Evolutionary conservation across 345 rosid species (phyloP), one percentile per base, ranked within the genome.

Genomic region (Eucalyptus marginata): DNA sequence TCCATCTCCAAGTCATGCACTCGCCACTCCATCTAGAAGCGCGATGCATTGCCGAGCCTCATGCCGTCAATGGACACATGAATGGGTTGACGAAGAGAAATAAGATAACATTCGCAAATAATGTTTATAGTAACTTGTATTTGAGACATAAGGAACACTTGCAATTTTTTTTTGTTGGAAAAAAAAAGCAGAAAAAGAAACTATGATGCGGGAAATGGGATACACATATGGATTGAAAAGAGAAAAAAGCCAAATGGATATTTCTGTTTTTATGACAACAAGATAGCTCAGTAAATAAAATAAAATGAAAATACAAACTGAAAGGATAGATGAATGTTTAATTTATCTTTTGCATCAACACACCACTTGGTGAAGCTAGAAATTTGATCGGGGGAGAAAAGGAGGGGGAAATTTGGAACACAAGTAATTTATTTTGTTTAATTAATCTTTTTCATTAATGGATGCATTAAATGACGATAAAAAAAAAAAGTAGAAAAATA

Each of bases 271-370:
- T n/a, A 64, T 64, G 76, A 64, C 17, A 64, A 64, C 33, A 0
- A 64, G 76, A 64, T 64, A 64, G 10, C 76, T 64, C 36, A 27
- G 31, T 13, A 62, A 29, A 62, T 27, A 29, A 62, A 29, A 62
- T 62, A 62, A 62, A 62, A 29, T 62, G 33, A 62, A 29, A 62
- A 62, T 62, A 0, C 0, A 62, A 29, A 13, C 18, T 29, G 15
- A 62, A 62, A 62, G 3, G 71, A 29, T 62, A 62, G 33, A 13
- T 29, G 18, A 62, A 62, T 62, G 71, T 62, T 62, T 62, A 62
- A 29, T n/a, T 29, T 62, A 0, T 62, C 5, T 29, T 62, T 13
- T 13, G 71, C 36, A 7, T 29, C 17, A 1, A 62, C 17, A 0
- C 71, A 29, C 71, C 71, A 62, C 36, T 62, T 62, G 71, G 71